phyloP scores from a whole-genome alignment of 257 asterid species.

The Lithospermum erythrorhizon region DNA sequence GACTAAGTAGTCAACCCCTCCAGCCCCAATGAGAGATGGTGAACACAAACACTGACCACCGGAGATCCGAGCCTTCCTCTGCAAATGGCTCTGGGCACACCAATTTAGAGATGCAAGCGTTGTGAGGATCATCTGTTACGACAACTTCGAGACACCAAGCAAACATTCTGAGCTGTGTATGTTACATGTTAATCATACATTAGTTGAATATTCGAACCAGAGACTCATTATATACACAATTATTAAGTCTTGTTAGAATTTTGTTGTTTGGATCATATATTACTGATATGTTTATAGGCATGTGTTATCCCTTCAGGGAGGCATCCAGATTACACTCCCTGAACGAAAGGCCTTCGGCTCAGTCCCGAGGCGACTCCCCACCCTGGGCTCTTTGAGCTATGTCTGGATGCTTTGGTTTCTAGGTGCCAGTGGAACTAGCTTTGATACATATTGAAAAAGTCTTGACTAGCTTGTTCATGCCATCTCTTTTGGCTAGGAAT shows the following conservation, averaged over 20 bases:
- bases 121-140: neutral
- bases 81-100: slow-evolving; percentile 38
- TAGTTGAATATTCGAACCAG: neutral
- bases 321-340: neutral
- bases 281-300: no score
- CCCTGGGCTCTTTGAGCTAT: slow-evolving; percentile 57
- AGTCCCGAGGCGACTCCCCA: slow-evolving; percentile 90
- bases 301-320: neutral
- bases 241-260: neutral
- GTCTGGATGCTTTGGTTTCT: slow-evolving; percentile 38
- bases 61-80: slow-evolving; percentile 34
- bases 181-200: neutral
- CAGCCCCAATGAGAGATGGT: slow-evolving; percentile 56
- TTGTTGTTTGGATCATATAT: neutral
- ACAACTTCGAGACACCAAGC: neutral
- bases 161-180: no score
- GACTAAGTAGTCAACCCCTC: slow-evolving; percentile 91
- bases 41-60: slow-evolving; percentile 10
- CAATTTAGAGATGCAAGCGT: slow-evolving; percentile 69
- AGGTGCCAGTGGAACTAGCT: slow-evolving; percentile 65
- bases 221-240: neutral
- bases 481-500: slow-evolving; percentile 84
- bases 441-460: slow-evolving; percentile 87
- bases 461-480: slow-evolving; percentile 88
- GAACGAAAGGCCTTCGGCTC: slow-evolving; percentile 79